Percentiles rank a stretch among this genome's conserved stretches.
These are phyloP conservation scores for Parathielavia hyrcaniae DNA, from an alignment of 495 filamentous ascomycete genomes.

Conservation along the genomic window DNA sequence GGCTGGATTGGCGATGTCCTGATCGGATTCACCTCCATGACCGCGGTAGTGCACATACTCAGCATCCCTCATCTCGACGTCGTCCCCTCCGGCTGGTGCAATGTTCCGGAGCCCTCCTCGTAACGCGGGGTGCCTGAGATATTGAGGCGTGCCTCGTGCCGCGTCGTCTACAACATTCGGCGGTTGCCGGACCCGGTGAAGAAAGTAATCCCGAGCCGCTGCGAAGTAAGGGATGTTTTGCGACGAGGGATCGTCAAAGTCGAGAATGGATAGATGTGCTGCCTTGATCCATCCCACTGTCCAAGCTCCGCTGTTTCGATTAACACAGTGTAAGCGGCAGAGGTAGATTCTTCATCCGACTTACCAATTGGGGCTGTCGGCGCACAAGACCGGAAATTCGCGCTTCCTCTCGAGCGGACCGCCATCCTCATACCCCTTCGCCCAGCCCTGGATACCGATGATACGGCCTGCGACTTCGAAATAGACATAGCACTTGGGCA, in stretches of 20 bases:
- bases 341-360: not conserved
- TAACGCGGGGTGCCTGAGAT: not conserved
- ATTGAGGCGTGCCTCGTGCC: not conserved
- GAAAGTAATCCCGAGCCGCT: slow-evolving; percentile 21
- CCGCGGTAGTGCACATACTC: not conserved
- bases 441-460: slow-evolving; percentile 36
- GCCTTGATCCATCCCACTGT: slow-evolving; percentile 29
- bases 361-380: slow-evolving; percentile 28
- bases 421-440: slow-evolving; percentile 36
- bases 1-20: not conserved
- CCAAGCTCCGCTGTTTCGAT: slow-evolving; percentile 13
- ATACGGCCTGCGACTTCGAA: not conserved
- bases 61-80: slow-evolving; percentile 23
- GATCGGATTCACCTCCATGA: not conserved
- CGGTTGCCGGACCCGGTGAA: not conserved
- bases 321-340: not conserved
- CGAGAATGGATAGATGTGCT: slow-evolving; percentile 21
- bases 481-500: slow-evolving; percentile 37
- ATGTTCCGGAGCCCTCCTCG: not conserved
- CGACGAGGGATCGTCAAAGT: slow-evolving; percentile 24
- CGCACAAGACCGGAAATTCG: slow-evolving; percentile 42
- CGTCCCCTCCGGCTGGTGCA: slow-evolving; percentile 1
- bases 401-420: slow-evolving; percentile 31
- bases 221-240: slow-evolving; percentile 15
- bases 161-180: not conserved